phyloP scores from a whole-genome alignment of 495 filamentous ascomycete genomes.

The Neurospora intermedia region DNA sequence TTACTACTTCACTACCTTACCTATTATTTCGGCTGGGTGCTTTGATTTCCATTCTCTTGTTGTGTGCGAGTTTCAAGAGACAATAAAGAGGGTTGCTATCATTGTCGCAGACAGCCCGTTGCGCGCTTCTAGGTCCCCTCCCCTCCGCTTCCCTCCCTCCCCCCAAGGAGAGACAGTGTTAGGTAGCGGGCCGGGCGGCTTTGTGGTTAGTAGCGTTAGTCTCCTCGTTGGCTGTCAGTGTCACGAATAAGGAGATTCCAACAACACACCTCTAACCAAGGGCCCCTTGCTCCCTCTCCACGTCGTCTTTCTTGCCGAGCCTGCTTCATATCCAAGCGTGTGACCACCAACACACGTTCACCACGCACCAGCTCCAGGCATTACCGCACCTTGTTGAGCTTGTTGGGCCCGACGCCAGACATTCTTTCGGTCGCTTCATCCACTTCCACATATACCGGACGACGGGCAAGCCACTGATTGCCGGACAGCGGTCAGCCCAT shows the following conservation, averaged over 20 bases:
- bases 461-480: background rate
- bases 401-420: background rate
- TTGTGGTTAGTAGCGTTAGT: background rate
- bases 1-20: background rate
- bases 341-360: background rate
- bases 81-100: background rate
- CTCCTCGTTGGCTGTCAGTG: background rate
- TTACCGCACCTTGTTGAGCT: background rate
- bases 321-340: background rate
- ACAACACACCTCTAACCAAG: background rate
- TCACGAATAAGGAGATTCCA: background rate
- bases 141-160: background rate
- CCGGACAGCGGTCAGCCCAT: background rate
- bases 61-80: background rate
- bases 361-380: background rate
- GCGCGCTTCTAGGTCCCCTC: background rate
- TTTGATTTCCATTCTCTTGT: background rate
- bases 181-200: background rate
- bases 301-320: background rate
- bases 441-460: background rate
- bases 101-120: background rate
- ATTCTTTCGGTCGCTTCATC: background rate
- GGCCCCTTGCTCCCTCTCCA: background rate
- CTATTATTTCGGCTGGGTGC: background rate
- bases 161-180: background rate